phyloP scores from a whole-genome alignment of 768 basidiomycete species.

The Naganishia randhawae region DNA sequence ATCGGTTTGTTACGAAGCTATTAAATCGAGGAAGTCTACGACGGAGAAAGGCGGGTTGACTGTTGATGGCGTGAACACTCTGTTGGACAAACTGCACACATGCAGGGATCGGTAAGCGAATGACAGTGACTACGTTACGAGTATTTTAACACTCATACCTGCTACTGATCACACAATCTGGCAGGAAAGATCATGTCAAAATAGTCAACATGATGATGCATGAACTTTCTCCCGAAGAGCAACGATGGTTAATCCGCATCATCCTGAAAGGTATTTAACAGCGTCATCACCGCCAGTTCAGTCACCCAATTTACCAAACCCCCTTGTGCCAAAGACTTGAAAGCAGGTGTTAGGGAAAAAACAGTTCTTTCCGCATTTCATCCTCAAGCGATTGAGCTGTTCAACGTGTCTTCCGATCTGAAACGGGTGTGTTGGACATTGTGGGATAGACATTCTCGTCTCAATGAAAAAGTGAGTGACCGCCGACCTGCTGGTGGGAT shows the following conservation, averaged over 20 bases:
- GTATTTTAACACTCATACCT: no score
- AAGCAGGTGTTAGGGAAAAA: conserved; percentile 88
- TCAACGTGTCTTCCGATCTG: conserved; percentile 93
- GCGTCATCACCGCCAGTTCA: neutral
- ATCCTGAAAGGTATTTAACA: conserved; percentile 73
- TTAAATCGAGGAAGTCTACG: conserved; percentile 72
- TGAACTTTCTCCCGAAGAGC: conserved; percentile 76
- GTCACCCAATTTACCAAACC: neutral
- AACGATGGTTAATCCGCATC: conserved; percentile 92
- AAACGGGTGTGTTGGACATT: conserved; percentile 89
- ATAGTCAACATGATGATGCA: conserved; percentile 64
- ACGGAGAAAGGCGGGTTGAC: conserved; percentile 62
- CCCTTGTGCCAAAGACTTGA: conserved; percentile 62
- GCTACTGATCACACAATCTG: neutral
- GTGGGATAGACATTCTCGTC: conserved; percentile 66
- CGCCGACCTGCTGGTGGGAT: conserved; percentile 1
- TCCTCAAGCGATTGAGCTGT: conserved; percentile 86
- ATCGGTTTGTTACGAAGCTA: conserved; percentile 77
- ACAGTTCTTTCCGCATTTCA: conserved; percentile 88
- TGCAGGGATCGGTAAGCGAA: conserved; percentile 68
- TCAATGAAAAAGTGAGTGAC: conserved; percentile 46
- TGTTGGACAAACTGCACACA: conserved; percentile 72
- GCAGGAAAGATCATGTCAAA: conserved; percentile 69
- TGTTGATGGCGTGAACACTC: conserved; percentile 75
- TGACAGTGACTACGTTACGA: no score